Percentiles rank a stretch among this genome's conserved stretches.
These are phyloP conservation scores for Triticum turgidum DNA, from an alignment of 176 grass and related monocot genomes.

Conservation along the genomic window DNA sequence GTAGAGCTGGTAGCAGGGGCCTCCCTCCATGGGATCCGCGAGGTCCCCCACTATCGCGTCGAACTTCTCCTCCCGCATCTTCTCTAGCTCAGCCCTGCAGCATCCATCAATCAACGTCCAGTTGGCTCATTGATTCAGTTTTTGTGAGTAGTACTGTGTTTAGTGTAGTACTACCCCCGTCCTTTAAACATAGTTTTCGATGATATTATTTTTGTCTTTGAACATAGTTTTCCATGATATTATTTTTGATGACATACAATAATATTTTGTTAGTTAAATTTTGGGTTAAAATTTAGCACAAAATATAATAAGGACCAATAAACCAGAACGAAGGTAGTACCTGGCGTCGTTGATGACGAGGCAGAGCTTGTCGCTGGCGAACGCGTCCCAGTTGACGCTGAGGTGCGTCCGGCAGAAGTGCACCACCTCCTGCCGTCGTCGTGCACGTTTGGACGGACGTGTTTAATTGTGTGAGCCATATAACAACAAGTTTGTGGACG, in stretches of 20 bases:
- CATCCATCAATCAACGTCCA: background rate
- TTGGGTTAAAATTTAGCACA: too few relatives aligned
- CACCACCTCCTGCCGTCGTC: conserved; percentile 58
- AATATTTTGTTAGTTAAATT: too few relatives aligned
- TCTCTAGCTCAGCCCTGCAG: conserved; percentile 68
- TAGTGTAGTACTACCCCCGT: too few relatives aligned
- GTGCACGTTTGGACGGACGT: too few relatives aligned
- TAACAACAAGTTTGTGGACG: too few relatives aligned
- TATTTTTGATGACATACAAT: too few relatives aligned
- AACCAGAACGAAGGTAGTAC: background rate
- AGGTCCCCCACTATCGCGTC: conserved; percentile 78
- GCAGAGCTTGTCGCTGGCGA: conserved; percentile 57
- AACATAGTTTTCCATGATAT: too few relatives aligned
- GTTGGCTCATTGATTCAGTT: too few relatives aligned
- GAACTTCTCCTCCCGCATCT: conserved; percentile 54
- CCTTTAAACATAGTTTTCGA: too few relatives aligned
- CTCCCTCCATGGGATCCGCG: conserved; percentile 72
- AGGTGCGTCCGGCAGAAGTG: conserved; percentile 72
- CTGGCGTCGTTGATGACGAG: conserved; percentile 78
- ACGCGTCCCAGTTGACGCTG: conserved; percentile 49
- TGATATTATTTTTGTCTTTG: too few relatives aligned
- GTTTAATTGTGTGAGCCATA: background rate
- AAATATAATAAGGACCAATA: too few relatives aligned
- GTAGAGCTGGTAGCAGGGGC: conserved; percentile 85
- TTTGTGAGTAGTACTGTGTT: too few relatives aligned